A percentile compares a stretch with the other conserved stretches of the same genome.
phyloP scores from a whole-genome alignment of 768 basidiomycete species.

The Termitomyces eurrhizus region DNA sequence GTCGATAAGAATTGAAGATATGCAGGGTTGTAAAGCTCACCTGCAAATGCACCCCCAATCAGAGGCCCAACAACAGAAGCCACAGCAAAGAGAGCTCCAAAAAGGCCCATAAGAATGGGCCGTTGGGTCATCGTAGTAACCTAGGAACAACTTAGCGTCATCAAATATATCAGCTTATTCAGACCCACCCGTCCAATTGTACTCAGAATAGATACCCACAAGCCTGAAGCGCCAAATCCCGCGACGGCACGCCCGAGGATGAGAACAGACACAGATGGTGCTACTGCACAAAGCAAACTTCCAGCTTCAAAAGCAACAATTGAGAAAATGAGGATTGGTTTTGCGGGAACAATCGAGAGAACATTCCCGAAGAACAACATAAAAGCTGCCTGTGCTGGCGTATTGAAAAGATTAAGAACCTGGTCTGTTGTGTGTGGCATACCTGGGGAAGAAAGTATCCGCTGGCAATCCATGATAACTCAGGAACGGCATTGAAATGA shows the following conservation, averaged over 20 bases:
- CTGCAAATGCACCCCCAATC: neutral
- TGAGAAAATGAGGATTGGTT: neutral
- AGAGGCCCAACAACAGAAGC: neutral
- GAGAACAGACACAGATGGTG: neutral
- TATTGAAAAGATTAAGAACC: too few species aligned
- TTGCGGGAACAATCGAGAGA: neutral
- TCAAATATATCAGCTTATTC: neutral
- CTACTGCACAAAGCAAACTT: neutral
- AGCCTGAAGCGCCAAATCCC: neutral
- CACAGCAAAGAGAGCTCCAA: neutral
- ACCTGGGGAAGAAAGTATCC: neutral
- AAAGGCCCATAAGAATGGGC: neutral
- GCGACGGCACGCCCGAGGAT: neutral
- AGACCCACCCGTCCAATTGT: neutral
- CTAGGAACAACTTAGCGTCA: neutral
- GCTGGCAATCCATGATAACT: neutral
- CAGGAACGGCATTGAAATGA: neutral
- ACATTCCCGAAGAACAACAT: neutral
- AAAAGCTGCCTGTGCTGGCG: neutral
- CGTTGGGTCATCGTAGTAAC: neutral
- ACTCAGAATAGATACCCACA: neutral
- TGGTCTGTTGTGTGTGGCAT: neutral
- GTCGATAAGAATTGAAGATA: too few species aligned
- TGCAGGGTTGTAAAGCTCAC: neutral
- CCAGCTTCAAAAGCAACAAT: neutral